Percentiles rank a stretch among this genome's conserved stretches.
Conservation (phyloP, 495 filamentous ascomycete species). For the Cercophora sp. region DNA sequence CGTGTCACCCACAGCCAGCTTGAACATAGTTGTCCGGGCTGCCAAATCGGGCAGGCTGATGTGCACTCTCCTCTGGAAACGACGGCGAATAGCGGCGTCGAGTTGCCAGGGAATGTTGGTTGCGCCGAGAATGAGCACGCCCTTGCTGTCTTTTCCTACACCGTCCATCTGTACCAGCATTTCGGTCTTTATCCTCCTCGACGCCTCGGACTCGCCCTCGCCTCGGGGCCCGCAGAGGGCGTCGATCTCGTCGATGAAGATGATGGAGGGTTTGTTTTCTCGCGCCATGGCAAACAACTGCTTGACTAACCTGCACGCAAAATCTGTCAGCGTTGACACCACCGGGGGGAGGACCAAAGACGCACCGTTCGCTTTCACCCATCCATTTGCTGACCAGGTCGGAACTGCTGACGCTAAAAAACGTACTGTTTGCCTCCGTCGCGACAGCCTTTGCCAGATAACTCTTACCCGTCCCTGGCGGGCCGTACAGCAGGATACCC, state of each 20-base stretch:
- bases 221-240: slow-evolving; percentile 93
- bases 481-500: slow-evolving; percentile 93
- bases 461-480: slow-evolving; percentile 94
- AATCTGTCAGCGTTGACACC: not conserved
- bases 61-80: slow-evolving; percentile 94
- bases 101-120: slow-evolving; percentile 99
- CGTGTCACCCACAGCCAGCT: slow-evolving; percentile 84
- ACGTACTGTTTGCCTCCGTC: slow-evolving; percentile 98
- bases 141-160: slow-evolving; percentile 89
- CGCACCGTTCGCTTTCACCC: slow-evolving; percentile 95
- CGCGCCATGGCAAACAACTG: slow-evolving; percentile 97
- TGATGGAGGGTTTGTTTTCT: slow-evolving; percentile 96
- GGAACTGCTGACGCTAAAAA: slow-evolving; percentile 96
- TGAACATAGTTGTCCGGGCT: slow-evolving; percentile 95
- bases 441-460: slow-evolving; percentile 97
- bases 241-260: slow-evolving; percentile 99
- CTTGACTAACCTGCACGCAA: slow-evolving; percentile 72
- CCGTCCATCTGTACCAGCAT: slow-evolving; percentile 99
- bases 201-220: slow-evolving; percentile 97
- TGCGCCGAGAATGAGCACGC: slow-evolving; percentile 91
- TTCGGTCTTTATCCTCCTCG: slow-evolving; percentile 95
- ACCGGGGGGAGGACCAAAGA: not conserved
- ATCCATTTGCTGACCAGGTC: slow-evolving; percentile 99
- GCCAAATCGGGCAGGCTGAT: slow-evolving; percentile 86
- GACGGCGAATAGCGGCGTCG: slow-evolving; percentile 93